phyloP scores from a whole-genome alignment of 2,329 filamentous ascomycete species.

The Akanthomyces uredinophilus region DNA sequence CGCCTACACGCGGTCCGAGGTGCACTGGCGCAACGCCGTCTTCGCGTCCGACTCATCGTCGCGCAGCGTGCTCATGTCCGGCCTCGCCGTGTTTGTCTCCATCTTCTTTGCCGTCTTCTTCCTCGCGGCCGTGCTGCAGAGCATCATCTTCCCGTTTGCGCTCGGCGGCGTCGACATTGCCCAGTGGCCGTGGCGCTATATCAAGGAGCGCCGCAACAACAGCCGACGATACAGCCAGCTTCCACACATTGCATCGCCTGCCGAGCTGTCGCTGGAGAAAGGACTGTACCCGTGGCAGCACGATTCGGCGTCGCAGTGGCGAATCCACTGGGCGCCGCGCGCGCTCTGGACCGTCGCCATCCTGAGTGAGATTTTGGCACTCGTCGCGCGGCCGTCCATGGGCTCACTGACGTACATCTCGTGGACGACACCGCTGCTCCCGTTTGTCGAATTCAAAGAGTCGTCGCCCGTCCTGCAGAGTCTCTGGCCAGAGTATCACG shows the following conservation, averaged over 20 bases:
- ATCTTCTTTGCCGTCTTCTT: slow-evolving; percentile 15
- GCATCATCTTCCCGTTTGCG: slow-evolving; percentile 16
- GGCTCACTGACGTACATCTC: slow-evolving; percentile 30
- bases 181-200: background rate
- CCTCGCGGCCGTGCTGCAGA: slow-evolving; percentile 21
- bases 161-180: background rate
- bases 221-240: background rate
- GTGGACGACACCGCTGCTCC: slow-evolving; percentile 30
- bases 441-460: slow-evolving; percentile 31
- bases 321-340: background rate
- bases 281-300: background rate
- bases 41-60: slow-evolving; percentile 23
- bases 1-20: slow-evolving; percentile 24
- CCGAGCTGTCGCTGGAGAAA: background rate
- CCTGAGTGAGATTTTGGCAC: background rate
- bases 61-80: slow-evolving; percentile 23
- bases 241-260: background rate
- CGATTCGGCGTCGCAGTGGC: background rate
- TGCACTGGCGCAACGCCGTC: slow-evolving; percentile 26
- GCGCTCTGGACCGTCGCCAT: background rate
- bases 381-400: slow-evolving; percentile 25
- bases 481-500: too few relatives aligned
- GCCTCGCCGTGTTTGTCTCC: slow-evolving; percentile 20
- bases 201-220: background rate
- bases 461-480: slow-evolving; percentile 26